Base-by-base conservation (phyloP, 805 yeast species). In the Spathaspora gorwiae region DNA sequence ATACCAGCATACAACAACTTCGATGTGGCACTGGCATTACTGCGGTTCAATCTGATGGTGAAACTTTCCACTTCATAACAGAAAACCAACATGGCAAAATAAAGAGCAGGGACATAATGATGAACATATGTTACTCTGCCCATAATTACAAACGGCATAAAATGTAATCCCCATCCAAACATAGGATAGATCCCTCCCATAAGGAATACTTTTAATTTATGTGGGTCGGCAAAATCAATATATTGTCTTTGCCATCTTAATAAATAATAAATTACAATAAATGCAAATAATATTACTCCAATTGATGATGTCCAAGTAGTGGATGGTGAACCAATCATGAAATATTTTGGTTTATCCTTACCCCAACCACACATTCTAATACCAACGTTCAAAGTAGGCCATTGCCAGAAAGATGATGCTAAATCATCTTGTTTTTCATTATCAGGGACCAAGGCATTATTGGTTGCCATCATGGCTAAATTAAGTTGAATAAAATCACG, bases 121-220 rank as follows among this genome's bases (percentile, higher is more conserved):
- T 92, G 99, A 31, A 92, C 94, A 63, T 94, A 92, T 2, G 96
- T 90, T 46, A 94, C 97, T 73, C 99, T 86, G 10, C 95, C 90
- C 99, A 92, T 92, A 48, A 89, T 67, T 30, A 85, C 79, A 67
- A 92, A 92, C 31, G 99, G 98, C 57, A 87, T 60, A 66, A 74
- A 92, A 66, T 92, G 97, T 57, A 89, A 73, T 37, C 81, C 75
- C 97, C 97, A 92, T 9, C 96, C 96, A 36, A 87, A 59, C 70
- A 90, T 84, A 26, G 98, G 97, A 55, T 87, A 80, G 31, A 86
- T 58, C 44, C 95, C 96, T 35, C 87, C 86, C 66, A 84, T 80
- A 43, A 81, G 48, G 62, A 81, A 82, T 40, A 70, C 56, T 60
- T 77, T 73, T 45, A 79, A 65, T 51, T 76, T 73, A 37, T 65